Evolutionary conservation across 352 stramenopile genomes (phyloP).

Genomic region (Globisporangium radiosum): DNA sequence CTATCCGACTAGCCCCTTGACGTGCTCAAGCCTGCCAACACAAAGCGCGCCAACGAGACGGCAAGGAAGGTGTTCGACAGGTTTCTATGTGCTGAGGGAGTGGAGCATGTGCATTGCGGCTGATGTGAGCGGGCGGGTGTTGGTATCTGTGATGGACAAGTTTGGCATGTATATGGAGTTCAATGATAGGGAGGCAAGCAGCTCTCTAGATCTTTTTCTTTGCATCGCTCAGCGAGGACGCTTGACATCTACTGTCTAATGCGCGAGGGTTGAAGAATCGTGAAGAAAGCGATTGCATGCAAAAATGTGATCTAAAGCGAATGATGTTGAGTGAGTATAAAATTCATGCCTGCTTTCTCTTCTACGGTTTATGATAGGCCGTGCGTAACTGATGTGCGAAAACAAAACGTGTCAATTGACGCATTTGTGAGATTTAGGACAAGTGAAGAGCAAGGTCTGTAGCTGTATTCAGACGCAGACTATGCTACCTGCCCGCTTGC

Average conservation of each 20-base stretch:
- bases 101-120: neutral
- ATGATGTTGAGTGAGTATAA: neutral
- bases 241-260: neutral
- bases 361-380: neutral
- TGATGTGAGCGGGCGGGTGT: neutral
- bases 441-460: neutral
- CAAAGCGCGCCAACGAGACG: neutral
- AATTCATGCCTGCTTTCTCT: neutral
- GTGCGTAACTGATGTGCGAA: neutral
- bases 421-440: neutral
- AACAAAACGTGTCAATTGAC: neutral
- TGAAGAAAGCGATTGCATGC: neutral
- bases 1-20: neutral
- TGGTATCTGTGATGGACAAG: neutral
- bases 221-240: neutral
- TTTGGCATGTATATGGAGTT: neutral
- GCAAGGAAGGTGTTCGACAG: neutral
- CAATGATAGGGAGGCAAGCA: neutral
- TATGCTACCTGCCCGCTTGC: slow-evolving; percentile 19
- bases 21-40: neutral
- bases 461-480: slow-evolving; percentile 21
- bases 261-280: neutral
- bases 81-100: neutral
- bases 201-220: neutral
- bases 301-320: neutral